Evolutionary conservation across 306 rosid species (phyloP).

Genomic region (Prunus campanulata): DNA sequence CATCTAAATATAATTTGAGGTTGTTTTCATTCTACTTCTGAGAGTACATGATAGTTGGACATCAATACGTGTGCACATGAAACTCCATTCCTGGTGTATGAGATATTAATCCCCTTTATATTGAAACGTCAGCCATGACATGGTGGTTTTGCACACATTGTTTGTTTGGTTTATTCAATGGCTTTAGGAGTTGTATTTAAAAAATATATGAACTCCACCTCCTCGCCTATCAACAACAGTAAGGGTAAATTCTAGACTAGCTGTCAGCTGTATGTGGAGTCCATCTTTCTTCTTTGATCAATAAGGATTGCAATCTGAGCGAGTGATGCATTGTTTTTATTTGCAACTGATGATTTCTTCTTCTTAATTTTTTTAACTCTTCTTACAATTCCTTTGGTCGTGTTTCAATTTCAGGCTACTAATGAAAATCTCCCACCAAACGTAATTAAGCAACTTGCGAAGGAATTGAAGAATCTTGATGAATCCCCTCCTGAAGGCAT

Average conservation of each 20-base stretch:
- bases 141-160: neutral
- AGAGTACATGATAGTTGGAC: neutral
- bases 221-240: too few species aligned
- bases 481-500: slow-evolving; percentile 98
- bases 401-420: slow-evolving; percentile 65
- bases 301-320: neutral
- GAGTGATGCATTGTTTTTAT: neutral
- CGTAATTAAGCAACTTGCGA: slow-evolving; percentile 92
- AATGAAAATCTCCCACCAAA: slow-evolving; percentile 99
- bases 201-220: neutral
- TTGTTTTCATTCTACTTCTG: neutral
- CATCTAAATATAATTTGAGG: neutral
- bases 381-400: slow-evolving; percentile 2
- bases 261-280: neutral
- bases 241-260: neutral
- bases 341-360: neutral
- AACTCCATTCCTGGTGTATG: neutral
- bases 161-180: neutral
- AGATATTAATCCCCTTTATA: neutral
- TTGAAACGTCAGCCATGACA: neutral
- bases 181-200: neutral
- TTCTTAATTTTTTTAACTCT: neutral
- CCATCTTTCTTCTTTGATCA: neutral
- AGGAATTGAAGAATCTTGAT: slow-evolving; percentile 93
- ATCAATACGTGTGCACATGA: neutral